These are phyloP conservation scores for Arthrobotrys megalospora DNA, from an alignment of 2,329 filamentous ascomycete species.

Conservation along the genomic window DNA sequence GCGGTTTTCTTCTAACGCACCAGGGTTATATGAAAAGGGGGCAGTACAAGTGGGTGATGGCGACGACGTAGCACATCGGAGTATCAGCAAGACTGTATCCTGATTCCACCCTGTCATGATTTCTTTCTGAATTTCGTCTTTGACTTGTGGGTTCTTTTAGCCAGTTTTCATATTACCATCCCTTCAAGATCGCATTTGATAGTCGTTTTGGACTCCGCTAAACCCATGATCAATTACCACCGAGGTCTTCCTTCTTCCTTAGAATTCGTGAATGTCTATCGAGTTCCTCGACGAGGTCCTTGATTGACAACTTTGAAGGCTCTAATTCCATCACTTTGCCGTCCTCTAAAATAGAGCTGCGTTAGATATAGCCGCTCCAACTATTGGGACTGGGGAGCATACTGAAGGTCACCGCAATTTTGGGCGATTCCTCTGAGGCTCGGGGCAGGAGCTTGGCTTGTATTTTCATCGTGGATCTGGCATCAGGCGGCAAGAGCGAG, in stretches of 20 bases:
- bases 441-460: conserved; percentile 82
- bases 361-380: conserved; percentile 3
- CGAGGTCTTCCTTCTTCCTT: conserved; percentile 85
- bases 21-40: not conserved
- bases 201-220: not conserved
- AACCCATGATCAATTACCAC: conserved; percentile 65
- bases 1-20: conserved; percentile 4
- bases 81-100: conserved; percentile 4
- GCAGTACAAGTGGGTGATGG: conserved; percentile 2
- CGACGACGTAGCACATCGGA: not conserved
- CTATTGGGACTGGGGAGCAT: conserved; percentile 65
- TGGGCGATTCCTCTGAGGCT: conserved; percentile 77
- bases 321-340: conserved; percentile 91
- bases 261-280: conserved; percentile 88
- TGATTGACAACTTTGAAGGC: conserved; percentile 84
- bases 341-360: conserved; percentile 76
- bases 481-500: conserved; percentile 83
- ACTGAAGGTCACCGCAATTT: conserved; percentile 89
- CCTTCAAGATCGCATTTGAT: not conserved
- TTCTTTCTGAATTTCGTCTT: conserved; percentile 15
- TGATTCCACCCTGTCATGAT: conserved; percentile 1
- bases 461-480: conserved; percentile 82
- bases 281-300: conserved; percentile 88
- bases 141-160: conserved; percentile 30
- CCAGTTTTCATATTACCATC: conserved; percentile 28